phyloP scores from a whole-genome alignment of 257 asterid genomes.

The Nicotiana benthamiana region DNA sequence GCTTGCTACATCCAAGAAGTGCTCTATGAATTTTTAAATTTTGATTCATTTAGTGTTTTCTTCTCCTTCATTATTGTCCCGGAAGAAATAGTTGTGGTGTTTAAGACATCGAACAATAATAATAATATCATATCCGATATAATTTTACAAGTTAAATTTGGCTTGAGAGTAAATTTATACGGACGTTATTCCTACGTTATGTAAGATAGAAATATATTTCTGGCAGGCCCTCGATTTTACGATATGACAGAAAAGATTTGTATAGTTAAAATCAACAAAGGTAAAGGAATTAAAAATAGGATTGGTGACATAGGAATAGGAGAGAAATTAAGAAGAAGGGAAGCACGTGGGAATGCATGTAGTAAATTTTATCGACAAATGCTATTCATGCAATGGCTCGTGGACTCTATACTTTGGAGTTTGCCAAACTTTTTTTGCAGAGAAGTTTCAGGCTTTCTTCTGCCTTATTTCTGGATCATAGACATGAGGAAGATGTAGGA shows the following conservation, averaged over 20 bases:
- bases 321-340: neutral
- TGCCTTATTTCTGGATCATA: conserved; percentile 10
- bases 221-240: too few relatives aligned
- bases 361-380: conserved; percentile 12
- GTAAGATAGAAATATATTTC: too few relatives aligned
- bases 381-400: conserved; percentile 25
- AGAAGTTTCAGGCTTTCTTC: conserved; percentile 6
- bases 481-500: neutral
- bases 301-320: neutral
- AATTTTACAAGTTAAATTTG: too few relatives aligned
- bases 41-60: neutral
- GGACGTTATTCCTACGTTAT: too few relatives aligned
- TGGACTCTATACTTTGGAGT: neutral
- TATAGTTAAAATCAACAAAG: neutral
- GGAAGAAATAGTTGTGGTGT: too few relatives aligned
- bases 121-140: too few relatives aligned
- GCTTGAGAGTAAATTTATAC: too few relatives aligned
- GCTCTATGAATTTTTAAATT: neutral
- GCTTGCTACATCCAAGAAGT: too few relatives aligned
- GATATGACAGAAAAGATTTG: neutral
- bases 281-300: neutral
- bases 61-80: neutral
- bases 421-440: neutral
- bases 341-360: neutral
- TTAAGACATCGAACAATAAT: neutral